Evolutionary conservation across 108 stramenopile genomes (phyloP), one percentile per base, ranked within the genome.

Genomic region (Epipyxis sp.): DNA sequence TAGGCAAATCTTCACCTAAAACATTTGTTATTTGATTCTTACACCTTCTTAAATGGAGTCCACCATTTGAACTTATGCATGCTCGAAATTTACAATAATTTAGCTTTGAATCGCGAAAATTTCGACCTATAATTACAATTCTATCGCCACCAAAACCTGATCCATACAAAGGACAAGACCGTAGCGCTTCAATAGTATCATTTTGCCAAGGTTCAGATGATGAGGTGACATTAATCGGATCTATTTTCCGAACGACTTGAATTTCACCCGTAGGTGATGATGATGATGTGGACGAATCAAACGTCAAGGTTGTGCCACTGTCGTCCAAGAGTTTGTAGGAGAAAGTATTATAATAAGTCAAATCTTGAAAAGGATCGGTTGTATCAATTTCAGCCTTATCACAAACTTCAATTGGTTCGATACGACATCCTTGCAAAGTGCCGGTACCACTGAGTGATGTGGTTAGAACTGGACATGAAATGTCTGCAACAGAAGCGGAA

Each of bases 161-260:
- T 25, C 82, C 89, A 44, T 87, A 87, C 30, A 76, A 34, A 43
- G 92, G 91, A 78, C 92, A 93, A 16, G 88, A 40, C 6, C 92
- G 82, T 34, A 88, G 83, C 6, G 91, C 89, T 65, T 91, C 88
- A 25, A 91, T 45, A n/a, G 91, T 91, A 59, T 91, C 89, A 79
- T 92, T 92, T 35, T 57, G 71, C 91, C 90, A 94, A 44, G 46
- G 20, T n/a, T 80, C 58, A 34, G 43, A 42, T 1, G 69, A 76
- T 6, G 69, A 77, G 13, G 79, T 59, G 32, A 59, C 78, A 61
- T 92, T 91, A 32, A 92, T 81, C 0, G 90, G 88, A 13, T 88
- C 67, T 1, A 93, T 58, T 54, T 84, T 88, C 54, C 74, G 78
- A 35, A 92, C 86, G 44, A 90, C 90, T 68, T 83, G 76, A 29